phyloP scores from a whole-genome alignment of 805 yeast species.

The Zygoascus ofunaensis region DNA sequence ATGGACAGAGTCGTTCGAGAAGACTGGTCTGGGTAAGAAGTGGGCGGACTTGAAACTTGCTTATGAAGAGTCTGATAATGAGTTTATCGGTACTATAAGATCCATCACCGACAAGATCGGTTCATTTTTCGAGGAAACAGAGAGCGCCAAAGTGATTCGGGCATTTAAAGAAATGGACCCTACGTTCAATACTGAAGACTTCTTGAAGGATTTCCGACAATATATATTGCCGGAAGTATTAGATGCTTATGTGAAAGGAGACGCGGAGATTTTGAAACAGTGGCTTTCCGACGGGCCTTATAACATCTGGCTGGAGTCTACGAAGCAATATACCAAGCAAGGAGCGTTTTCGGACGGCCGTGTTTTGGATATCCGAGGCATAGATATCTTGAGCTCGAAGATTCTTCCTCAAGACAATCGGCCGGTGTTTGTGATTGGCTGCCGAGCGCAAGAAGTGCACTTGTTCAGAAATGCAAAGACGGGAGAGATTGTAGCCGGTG shows the following conservation, averaged over 20 bases:
- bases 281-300: constrained; percentile 98
- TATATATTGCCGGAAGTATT: constrained; percentile 90
- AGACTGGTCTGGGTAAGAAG: constrained; percentile 59
- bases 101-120: constrained; percentile 72
- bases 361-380: constrained; percentile 89
- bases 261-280: constrained; percentile 64
- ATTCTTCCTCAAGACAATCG: constrained; percentile 80
- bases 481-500: constrained; percentile 92
- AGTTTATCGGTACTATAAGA: constrained; percentile 71
- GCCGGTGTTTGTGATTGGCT: constrained; percentile 88
- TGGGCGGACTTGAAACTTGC: constrained; percentile 52
- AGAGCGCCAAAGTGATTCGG: constrained; percentile 83
- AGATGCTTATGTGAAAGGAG: constrained; percentile 92
- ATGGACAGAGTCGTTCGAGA: constrained; percentile 57
- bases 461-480: constrained; percentile 82
- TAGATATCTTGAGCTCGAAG: constrained; percentile 83
- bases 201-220: constrained; percentile 76
- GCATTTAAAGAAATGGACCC: constrained; percentile 88
- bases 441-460: constrained; percentile 94
- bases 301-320: constrained; percentile 88
- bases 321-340: constrained; percentile 85
- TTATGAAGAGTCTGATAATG: constrained; percentile 85
- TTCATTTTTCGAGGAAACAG: constrained; percentile 92
- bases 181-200: constrained; percentile 65
- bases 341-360: constrained; percentile 85